phyloP scores from a whole-genome alignment of 2,329 filamentous ascomycete genomes.

The Phaeosphaeriaceae sp. region DNA sequence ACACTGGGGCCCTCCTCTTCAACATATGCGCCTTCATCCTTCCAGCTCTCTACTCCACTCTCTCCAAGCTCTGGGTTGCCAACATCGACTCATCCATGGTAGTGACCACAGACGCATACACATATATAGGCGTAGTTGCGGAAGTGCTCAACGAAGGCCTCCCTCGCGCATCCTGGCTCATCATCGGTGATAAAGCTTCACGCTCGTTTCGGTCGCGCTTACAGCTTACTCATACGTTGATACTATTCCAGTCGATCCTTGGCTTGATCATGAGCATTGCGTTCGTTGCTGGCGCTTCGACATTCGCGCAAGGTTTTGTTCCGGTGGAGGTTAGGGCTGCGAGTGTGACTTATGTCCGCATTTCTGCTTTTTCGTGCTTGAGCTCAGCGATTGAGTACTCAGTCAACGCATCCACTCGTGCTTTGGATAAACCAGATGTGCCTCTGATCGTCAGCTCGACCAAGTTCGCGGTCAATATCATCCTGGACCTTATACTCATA shows the following conservation, averaged over 20 bases:
- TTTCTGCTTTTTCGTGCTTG: conserved; percentile 67
- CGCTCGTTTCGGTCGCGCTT: conserved; percentile 60
- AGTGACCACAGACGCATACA: conserved; percentile 71
- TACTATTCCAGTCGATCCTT: conserved; percentile 60
- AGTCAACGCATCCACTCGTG: conserved; percentile 66
- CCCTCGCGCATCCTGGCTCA: conserved; percentile 69
- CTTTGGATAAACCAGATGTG: conserved; percentile 72
- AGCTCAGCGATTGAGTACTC: conserved; percentile 68
- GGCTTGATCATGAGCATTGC: conserved; percentile 66
- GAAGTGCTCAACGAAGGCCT: conserved; percentile 77
- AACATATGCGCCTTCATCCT: conserved; percentile 69
- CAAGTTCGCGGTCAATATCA: conserved; percentile 71
- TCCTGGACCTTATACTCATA: conserved; percentile 71
- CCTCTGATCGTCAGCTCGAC: conserved; percentile 68
- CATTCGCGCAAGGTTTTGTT: conserved; percentile 67
- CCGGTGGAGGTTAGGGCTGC: conserved; percentile 62
- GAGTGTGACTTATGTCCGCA: conserved; percentile 69
- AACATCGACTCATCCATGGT: conserved; percentile 68
- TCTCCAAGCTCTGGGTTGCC: conserved; percentile 74
- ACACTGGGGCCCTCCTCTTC: conserved; percentile 65
- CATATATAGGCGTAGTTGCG: conserved; percentile 70
- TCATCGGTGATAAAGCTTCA: conserved; percentile 69
- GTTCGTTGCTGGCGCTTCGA: conserved; percentile 61
- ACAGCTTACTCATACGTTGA: conserved; percentile 65
- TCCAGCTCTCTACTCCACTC: conserved; percentile 70